Conservation (phyloP, 164 flowering plant genomes). For the Cinnamomum micranthum region DNA sequence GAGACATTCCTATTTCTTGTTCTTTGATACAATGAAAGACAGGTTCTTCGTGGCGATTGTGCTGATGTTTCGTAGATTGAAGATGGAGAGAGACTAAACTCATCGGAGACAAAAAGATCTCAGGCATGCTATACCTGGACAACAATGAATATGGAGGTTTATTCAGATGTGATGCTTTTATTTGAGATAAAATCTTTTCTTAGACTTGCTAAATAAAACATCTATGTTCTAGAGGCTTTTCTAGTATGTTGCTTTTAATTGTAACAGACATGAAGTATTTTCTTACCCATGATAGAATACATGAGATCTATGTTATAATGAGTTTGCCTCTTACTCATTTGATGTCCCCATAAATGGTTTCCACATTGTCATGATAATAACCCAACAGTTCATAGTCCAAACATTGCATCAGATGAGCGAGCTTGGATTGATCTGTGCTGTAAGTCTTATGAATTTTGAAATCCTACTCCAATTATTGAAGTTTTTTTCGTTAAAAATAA, state of each 20-base stretch:
- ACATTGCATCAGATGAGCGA: too few species aligned
- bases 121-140: not conserved
- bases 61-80: not conserved
- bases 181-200: too few species aligned
- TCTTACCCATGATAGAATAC: not conserved
- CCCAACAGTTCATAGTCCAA: not conserved
- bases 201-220: too few species aligned
- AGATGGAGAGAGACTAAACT: not conserved
- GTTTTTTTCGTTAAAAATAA: too few species aligned
- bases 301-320: not conserved
- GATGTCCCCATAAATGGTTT: not conserved
- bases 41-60: not conserved
- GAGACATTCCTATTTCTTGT: constrained; percentile 12
- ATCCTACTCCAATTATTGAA: too few species aligned
- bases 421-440: too few species aligned
- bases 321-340: too few species aligned
- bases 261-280: too few species aligned
- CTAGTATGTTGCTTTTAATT: too few species aligned
- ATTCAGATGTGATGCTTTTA: not conserved
- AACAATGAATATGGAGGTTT: not conserved
- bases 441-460: too few species aligned
- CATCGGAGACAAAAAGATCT: not conserved
- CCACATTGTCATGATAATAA: not conserved
- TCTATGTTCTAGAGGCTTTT: too few species aligned
- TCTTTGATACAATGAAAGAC: constrained; percentile 3